Base-by-base conservation (phyloP, 371 early-diverging fungal species). In the Smittium mucronatum region DNA sequence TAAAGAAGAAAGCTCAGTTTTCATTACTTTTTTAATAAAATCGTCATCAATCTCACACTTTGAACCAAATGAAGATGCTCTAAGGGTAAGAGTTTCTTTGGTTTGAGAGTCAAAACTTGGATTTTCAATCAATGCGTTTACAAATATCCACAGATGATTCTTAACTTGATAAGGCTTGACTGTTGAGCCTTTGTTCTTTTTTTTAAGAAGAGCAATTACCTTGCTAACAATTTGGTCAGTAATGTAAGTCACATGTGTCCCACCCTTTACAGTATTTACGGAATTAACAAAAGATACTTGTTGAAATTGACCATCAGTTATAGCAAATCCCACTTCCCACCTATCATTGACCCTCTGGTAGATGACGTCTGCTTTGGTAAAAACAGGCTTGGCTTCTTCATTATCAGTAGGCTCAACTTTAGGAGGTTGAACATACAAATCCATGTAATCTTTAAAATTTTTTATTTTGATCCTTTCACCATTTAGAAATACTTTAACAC, bases 41-140 rank as follows among this genome's bases (percentile, higher is more conserved):
- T 88, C 87, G 16, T 93, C 93, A 25, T 81, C 75, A 2, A 93
- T 72, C 25, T 81, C 76, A 78, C 93, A 96, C 68, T 87, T 90
- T 21, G 93, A 93, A 1, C 99, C 99, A 83, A 99, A 99, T 0
- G 85, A 76, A 2, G 87, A 80, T 26, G 75, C 74, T 67, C 89
- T 86, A 58, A 98, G 80, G 0, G 99, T 99, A 87, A 99, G 86
- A 73, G 85, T 93, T 75, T 99, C 99, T 80, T 99, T 99, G 28
- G 99, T 99, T 80, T 99, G 99, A 8, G 97, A 96, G 79, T 99
- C 99, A 80, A 99, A 99, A 0, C 96, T 82, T 2, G 99, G 99
- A 77, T 99, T 99, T 74, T 95, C 98, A 69, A 99, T 97, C 69
- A 91, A 75, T 75, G 91, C 92, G 81, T 99, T 99, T 75, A 99